Evolutionary conservation across 1,284 basidiomycete genomes (phyloP), one percentile per base, ranked within the genome.

Genomic region (Tremellales sp.): DNA sequence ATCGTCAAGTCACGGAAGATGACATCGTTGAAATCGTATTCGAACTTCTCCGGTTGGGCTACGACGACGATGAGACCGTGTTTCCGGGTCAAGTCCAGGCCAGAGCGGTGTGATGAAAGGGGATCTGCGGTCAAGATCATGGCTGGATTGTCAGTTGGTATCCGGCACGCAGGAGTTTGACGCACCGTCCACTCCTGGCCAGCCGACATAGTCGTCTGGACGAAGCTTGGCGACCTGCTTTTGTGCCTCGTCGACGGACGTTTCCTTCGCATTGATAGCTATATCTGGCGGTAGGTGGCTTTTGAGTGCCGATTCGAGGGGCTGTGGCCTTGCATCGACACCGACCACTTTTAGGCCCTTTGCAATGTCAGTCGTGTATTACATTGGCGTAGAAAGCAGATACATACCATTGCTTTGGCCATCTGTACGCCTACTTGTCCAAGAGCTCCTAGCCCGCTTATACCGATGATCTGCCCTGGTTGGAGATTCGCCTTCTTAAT

Each of bases 391-490:
- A 4, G 5, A 17, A 7, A 17, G 13, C 15, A 2, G 22, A 35
- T 22, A 46, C 61, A 37, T 29, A 65, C 63, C 53, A 60, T 44
- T 10, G 59, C 63, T 37, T 62, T 65, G 15, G 57, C 61, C 45
- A 65, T 57, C 33, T 65, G 63, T 19, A 59, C 57, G 13, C 63
- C 63, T 5, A 65, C 45, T 35, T 52, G 49, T 1, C 63, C 63
- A 5, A 65, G 42, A 2, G 61, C 59, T 4, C 63, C 63, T 8
- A 65, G 26, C 0, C 63, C 63, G 29, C 55, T 60, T 35, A 65
- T 62, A 3, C 53, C 62, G n/a, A 64, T 40, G 22, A 64, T 49
- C 35, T 55, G 46, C 2, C 55, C 57, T 17, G 50, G 43, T 39
- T 58, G 52, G 21, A 61, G 40, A 25, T 47, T 49, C 4, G 54